A percentile compares a stretch with the other conserved stretches of the same genome.
Evolutionary conservation across 257 asterid genomes (phyloP).

Genomic region (Nemophila menziesii): DNA sequence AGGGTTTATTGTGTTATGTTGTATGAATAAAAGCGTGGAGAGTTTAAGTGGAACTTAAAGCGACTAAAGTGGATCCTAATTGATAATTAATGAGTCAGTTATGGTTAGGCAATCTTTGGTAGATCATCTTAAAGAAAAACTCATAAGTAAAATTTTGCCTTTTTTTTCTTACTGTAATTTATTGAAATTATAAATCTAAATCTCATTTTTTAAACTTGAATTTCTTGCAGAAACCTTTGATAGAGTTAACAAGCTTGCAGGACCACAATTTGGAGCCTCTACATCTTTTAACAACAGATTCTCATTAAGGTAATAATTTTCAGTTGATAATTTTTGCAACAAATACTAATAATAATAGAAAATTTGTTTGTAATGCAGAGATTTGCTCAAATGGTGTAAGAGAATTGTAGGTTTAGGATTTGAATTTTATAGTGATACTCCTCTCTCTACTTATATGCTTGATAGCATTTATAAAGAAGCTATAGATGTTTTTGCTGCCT

Average conservation of each 20-base stretch:
- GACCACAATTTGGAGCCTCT: constrained; percentile 30
- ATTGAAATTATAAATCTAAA: constrained; percentile 3
- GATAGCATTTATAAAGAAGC: constrained; percentile 73
- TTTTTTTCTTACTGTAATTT: background rate
- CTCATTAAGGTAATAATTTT: constrained; percentile 47
- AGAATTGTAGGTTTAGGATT: constrained; percentile 46
- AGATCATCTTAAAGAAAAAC: constrained; percentile 38
- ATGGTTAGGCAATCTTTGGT: no score
- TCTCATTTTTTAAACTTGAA: constrained; percentile 1
- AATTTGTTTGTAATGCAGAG: constrained; percentile 36
- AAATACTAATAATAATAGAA: background rate
- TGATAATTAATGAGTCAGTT: no score
- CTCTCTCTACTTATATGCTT: constrained; percentile 34
- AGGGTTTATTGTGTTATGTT: no score
- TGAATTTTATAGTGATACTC: constrained; percentile 23
- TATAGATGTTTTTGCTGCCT: constrained; percentile 77
- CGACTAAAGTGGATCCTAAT: no score
- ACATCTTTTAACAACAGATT: constrained; percentile 51
- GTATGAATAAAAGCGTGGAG: no score
- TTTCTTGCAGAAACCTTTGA: constrained; percentile 55
- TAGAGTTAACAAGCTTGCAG: constrained; percentile 41
- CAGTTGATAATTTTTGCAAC: constrained; percentile 10
- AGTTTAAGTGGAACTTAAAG: no score
- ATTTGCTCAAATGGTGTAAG: constrained; percentile 86
- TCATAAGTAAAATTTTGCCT: constrained; percentile 39